Conservation (phyloP, 352 stramenopile species). For the Phytophthora idaei region DNA sequence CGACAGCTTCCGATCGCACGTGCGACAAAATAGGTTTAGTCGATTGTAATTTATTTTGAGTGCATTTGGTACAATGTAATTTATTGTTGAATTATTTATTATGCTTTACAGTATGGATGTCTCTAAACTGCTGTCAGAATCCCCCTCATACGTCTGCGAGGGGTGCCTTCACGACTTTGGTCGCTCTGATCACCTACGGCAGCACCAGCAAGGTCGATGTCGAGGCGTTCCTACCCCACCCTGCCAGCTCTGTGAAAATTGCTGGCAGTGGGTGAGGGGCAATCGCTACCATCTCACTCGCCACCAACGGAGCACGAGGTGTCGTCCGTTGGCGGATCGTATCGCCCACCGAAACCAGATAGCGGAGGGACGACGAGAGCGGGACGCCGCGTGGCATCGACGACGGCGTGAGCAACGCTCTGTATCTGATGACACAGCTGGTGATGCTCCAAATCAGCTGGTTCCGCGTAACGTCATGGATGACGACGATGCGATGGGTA, state of each 20-base stretch:
- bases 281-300: not conserved
- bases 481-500: not conserved
- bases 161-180: constrained; percentile 5
- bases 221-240: not conserved
- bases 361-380: not conserved
- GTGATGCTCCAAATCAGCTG: not conserved
- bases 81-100: not conserved
- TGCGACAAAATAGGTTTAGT: constrained; percentile 3
- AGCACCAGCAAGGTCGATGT: not conserved
- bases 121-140: not conserved
- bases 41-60: not conserved
- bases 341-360: not conserved
- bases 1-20: not conserved
- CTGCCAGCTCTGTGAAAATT: constrained; percentile 3
- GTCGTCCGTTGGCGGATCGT: not conserved
- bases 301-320: not conserved
- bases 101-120: constrained; percentile 3
- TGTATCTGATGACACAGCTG: not conserved
- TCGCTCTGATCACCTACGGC: not conserved
- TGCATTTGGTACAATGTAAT: constrained; percentile 2
- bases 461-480: not conserved
- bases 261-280: constrained; percentile 6
- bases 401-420: not conserved
- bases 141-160: not conserved
- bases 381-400: not conserved